Conservation (phyloP, 2,329 filamentous ascomycete species). For the Clonostachys rhizophaga region DNA sequence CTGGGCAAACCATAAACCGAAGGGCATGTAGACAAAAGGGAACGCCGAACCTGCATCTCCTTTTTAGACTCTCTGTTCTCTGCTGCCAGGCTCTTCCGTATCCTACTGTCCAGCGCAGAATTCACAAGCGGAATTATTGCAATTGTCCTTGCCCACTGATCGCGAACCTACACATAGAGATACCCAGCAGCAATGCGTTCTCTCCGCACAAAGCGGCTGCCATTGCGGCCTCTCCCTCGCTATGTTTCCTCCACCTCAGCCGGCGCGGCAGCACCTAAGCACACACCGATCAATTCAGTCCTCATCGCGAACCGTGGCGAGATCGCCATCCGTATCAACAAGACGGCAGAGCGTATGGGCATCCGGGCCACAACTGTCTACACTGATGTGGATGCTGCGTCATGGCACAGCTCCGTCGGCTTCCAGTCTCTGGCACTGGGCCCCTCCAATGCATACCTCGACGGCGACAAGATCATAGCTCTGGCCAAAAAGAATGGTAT, state of each 20-base stretch:
- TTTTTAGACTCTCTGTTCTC: background rate
- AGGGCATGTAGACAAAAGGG: background rate
- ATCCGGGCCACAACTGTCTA: slow-evolving; percentile 94
- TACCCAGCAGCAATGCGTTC: slow-evolving; percentile 40
- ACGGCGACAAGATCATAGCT: slow-evolving; percentile 86
- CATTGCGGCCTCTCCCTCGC: slow-evolving; percentile 36
- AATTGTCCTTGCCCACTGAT: too few species aligned
- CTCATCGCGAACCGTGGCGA: slow-evolving; percentile 96
- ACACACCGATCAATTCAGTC: slow-evolving; percentile 65
- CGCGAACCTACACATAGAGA: too few species aligned
- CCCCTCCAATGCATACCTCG: slow-evolving; percentile 80
- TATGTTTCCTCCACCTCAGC: slow-evolving; percentile 24
- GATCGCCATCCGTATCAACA: slow-evolving; percentile 89
- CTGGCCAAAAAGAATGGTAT: slow-evolving; percentile 84
- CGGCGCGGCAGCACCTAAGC: slow-evolving; percentile 19
- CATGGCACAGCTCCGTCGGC: slow-evolving; percentile 84
- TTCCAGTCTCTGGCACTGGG: slow-evolving; percentile 82
- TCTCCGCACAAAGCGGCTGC: slow-evolving; percentile 44
- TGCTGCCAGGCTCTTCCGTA: background rate
- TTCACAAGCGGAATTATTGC: too few species aligned
- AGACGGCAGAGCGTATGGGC: slow-evolving; percentile 81
- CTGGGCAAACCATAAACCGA: background rate
- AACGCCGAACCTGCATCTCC: background rate
- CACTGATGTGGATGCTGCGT: slow-evolving; percentile 81
- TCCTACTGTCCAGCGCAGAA: too few species aligned